Evolutionary conservation across 140 eudicot species (phyloP).

Genomic region (Senecio squalidus): DNA sequence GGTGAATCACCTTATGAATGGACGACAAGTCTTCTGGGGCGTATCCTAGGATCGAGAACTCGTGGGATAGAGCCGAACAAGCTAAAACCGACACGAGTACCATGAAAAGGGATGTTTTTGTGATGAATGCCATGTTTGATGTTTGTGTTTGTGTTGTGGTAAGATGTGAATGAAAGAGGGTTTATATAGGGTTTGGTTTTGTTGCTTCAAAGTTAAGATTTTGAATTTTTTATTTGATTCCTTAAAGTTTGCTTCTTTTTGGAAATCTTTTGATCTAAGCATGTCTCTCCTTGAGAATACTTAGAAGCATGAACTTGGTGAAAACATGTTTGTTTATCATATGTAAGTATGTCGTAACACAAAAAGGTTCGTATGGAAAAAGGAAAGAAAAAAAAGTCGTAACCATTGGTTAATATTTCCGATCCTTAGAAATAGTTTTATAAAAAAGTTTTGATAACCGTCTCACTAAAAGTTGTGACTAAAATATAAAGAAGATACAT

Average conservation of each 20-base stretch:
- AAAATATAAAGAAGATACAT: too few species aligned
- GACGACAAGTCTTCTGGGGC: slow-evolving; percentile 69
- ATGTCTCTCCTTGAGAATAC: slow-evolving; percentile 26
- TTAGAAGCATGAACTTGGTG: slow-evolving; percentile 28
- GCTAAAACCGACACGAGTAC: slow-evolving; percentile 33
- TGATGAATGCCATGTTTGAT: slow-evolving; percentile 41
- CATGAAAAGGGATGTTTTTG: slow-evolving; percentile 31
- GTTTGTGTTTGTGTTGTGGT: slow-evolving; percentile 10
- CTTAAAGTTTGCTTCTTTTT: slow-evolving; percentile 30
- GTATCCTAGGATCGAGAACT: slow-evolving; percentile 84
- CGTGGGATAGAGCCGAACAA: slow-evolving; percentile 39
- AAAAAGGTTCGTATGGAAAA: too few species aligned
- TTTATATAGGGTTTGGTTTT: slow-evolving; percentile 28
- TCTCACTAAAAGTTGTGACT: too few species aligned
- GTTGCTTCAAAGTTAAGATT: slow-evolving; percentile 63
- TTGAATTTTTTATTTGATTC: not conserved
- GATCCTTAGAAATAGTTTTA: too few species aligned
- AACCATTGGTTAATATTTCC: too few species aligned
- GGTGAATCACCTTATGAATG: slow-evolving; percentile 55
- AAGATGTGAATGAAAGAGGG: slow-evolving; percentile 13
- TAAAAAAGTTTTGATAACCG: too few species aligned
- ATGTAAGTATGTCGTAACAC: not conserved
- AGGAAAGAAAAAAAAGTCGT: too few species aligned
- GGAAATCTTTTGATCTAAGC: slow-evolving; percentile 37
- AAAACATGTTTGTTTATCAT: not conserved